phyloP scores from a whole-genome alignment of 2,329 filamentous ascomycete species.

The Aspergillus brasiliensis region DNA sequence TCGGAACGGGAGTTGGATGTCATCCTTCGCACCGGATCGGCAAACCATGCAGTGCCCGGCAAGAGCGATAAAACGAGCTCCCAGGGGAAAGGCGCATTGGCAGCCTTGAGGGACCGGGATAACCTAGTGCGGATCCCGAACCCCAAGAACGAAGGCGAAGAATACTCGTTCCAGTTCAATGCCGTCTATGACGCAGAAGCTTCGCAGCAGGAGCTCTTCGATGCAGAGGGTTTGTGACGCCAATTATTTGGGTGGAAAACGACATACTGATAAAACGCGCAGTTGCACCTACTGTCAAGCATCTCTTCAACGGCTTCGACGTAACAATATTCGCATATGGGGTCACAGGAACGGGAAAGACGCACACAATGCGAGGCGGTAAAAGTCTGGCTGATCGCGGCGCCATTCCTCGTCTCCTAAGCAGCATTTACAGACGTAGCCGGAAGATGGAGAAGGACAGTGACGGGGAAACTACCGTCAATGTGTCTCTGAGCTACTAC shows the following conservation, averaged over 20 bases:
- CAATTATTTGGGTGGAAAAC: background rate
- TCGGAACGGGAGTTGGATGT: slow-evolving; percentile 84
- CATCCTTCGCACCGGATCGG: slow-evolving; percentile 71
- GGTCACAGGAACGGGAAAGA: slow-evolving; percentile 91
- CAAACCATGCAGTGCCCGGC: slow-evolving; percentile 18
- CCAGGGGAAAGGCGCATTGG: slow-evolving; percentile 27
- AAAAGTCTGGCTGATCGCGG: slow-evolving; percentile 82
- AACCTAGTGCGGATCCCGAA: slow-evolving; percentile 85
- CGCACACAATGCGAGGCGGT: slow-evolving; percentile 92
- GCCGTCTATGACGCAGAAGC: slow-evolving; percentile 81
- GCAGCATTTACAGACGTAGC: slow-evolving; percentile 79
- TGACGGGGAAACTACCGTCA: slow-evolving; percentile 67
- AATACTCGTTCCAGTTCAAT: slow-evolving; percentile 94
- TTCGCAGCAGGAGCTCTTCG: slow-evolving; percentile 84
- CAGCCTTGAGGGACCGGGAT: slow-evolving; percentile 54
- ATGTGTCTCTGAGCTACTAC: slow-evolving; percentile 84
- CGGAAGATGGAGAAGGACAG: slow-evolving; percentile 84
- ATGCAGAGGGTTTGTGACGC: slow-evolving; percentile 72
- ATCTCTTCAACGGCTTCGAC: slow-evolving; percentile 81
- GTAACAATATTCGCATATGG: slow-evolving; percentile 92
- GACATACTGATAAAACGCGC: slow-evolving; percentile 24
- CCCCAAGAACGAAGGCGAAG: slow-evolving; percentile 86
- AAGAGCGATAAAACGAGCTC: slow-evolving; percentile 31
- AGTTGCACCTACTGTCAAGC: slow-evolving; percentile 89
- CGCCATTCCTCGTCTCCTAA: slow-evolving; percentile 82